Evolutionary conservation across 306 rosid genomes (phyloP).

Genomic region (Citrullus colocynthis): DNA sequence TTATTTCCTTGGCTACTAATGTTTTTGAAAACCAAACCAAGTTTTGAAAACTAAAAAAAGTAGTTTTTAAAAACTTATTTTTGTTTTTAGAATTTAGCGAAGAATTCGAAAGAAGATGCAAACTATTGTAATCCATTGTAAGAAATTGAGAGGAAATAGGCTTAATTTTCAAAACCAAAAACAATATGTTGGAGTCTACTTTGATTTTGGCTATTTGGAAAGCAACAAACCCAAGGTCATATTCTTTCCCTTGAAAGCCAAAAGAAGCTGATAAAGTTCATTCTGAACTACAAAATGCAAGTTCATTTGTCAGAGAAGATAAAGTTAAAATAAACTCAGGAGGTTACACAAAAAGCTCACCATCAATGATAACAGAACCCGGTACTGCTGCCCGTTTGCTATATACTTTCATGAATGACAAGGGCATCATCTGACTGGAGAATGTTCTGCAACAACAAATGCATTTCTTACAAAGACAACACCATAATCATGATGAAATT

Average conservation of each 20-base stretch:
- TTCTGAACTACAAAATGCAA: neutral
- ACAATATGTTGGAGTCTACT: neutral
- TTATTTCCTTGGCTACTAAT: too few relatives aligned
- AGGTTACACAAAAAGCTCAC: conserved; percentile 20
- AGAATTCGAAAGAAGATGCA: too few relatives aligned
- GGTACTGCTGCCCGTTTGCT: conserved; percentile 49
- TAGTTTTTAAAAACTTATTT: too few relatives aligned
- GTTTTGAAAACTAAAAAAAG: too few relatives aligned
- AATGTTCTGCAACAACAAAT: conserved; percentile 31
- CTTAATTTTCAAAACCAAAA: too few relatives aligned
- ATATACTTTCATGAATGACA: conserved; percentile 50
- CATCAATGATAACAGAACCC: conserved; percentile 72
- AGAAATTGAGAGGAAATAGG: too few relatives aligned
- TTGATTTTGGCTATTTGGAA: neutral
- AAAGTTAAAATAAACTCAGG: neutral
- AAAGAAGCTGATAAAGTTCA: neutral
- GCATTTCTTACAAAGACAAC: too few relatives aligned
- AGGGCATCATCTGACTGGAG: conserved; percentile 19
- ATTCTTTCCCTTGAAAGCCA: neutral
- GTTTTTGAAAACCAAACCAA: too few relatives aligned
- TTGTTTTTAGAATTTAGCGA: too few relatives aligned
- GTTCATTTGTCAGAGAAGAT: neutral
- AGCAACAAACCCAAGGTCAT: neutral
- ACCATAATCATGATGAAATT: too few relatives aligned
- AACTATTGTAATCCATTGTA: too few relatives aligned